A percentile compares a stretch with the other conserved stretches of the same genome.
Evolutionary conservation across 306 rosid genomes (phyloP).

Genomic region (Macrotyloma uniflorum): DNA sequence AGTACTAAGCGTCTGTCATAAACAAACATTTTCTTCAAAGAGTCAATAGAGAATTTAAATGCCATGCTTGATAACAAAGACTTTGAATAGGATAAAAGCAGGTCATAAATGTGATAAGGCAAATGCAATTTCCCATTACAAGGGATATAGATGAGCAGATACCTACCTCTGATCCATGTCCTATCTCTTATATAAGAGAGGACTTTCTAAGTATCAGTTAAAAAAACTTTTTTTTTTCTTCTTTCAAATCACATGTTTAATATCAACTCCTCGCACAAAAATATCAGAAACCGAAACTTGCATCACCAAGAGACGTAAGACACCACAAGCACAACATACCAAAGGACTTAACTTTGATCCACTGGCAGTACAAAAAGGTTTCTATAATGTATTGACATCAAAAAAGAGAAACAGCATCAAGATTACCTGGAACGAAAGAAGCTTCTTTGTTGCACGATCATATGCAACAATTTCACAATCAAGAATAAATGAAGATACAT

Average conservation of each 20-base stretch:
- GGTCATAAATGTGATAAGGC: background rate
- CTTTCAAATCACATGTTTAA: slow-evolving; percentile 11
- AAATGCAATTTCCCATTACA: background rate
- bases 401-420: slow-evolving; percentile 5
- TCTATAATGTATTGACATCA: slow-evolving; percentile 6
- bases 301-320: slow-evolving; percentile 7
- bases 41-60: background rate
- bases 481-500: slow-evolving; percentile 79
- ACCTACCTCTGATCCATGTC: background rate
- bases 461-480: slow-evolving; percentile 97
- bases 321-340: background rate
- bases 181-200: background rate
- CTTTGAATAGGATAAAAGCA: background rate
- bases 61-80: background rate
- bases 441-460: slow-evolving; percentile 62
- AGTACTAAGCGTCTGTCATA: slow-evolving; percentile 80
- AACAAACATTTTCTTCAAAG: background rate
- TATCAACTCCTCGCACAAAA: slow-evolving; percentile 15
- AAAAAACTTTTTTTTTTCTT: background rate
- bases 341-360: slow-evolving; percentile 2
- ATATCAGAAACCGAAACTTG: slow-evolving; percentile 24
- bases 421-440: slow-evolving; percentile 88
- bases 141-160: background rate
- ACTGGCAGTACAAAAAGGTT: background rate
- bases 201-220: background rate